Base-by-base conservation (phyloP, 202 grass and related monocot genomes). In the Schoenoplectus tabernaemontani region DNA sequence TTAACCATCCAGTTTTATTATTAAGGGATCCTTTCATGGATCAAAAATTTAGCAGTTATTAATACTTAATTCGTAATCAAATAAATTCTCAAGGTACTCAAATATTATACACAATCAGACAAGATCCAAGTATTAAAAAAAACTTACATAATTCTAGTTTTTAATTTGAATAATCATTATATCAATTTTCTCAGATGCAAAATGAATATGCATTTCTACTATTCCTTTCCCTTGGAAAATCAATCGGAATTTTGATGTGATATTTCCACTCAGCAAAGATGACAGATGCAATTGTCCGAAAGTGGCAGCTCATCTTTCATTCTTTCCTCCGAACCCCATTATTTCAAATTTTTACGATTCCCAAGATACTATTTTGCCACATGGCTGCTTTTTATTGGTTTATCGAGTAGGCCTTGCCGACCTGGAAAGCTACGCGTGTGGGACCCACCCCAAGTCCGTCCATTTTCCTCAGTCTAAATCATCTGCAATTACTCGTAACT, bases 321-420 rank as follows among this genome's bases (percentile, higher is more conserved):
- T 32, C 41, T 44, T 80, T 41, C 42, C 39, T 44, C 65, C 38
- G 43, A 80, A 80, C 41, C 59, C 59, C 20, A 63, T 63, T 63
- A 80, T 51, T 62, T 10, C 37, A 38, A 42, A 12, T 19, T 9
- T 80, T 80, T 59, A 65, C 59, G 5, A 80, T 33, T 80, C 78
- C 58, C 78, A 48, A 80, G n/a, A 80, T 65, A 51, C 78, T 64
- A 0, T 80, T 80, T 33, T 33, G 59, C 42, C 78, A 80, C 59
- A 8, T 51, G 78, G 19, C 42, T 4, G 11, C 28, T 33, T 7
- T 6, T 3, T 1, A 80, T 53, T 80, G 19, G 78, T 34, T 4
- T 1, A 46, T 12, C 1, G 0, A 11, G 30, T 63, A 13, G 36
- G 60, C 6, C 61, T 56, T 80, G 61, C 24, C 75, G 15, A 33